Conservation (phyloP, 768 basidiomycete genomes). For the Fomitopsis pulvina region DNA sequence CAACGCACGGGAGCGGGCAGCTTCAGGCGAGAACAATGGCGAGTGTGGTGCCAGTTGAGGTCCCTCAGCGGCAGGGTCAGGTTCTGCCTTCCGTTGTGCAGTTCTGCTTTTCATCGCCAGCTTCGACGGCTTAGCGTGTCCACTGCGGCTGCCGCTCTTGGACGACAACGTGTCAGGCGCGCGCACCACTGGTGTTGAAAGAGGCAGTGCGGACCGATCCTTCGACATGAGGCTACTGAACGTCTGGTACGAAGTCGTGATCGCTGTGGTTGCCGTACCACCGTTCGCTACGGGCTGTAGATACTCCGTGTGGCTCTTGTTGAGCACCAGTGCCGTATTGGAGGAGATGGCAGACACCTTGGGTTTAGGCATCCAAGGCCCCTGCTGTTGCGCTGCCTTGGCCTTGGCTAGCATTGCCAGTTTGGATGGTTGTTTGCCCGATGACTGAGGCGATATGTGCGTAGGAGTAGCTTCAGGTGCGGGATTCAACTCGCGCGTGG, state of each 20-base stretch:
- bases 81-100: slow-evolving; percentile 39
- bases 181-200: slow-evolving; percentile 14
- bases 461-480: background rate
- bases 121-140: slow-evolving; percentile 55
- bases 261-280: slow-evolving; percentile 75
- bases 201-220: slow-evolving; percentile 17
- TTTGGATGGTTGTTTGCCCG: slow-evolving; percentile 47
- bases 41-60: slow-evolving; percentile 29
- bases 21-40: slow-evolving; percentile 52
- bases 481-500: background rate
- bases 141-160: background rate
- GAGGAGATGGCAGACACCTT: slow-evolving; percentile 15
- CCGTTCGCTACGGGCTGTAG: slow-evolving; percentile 79
- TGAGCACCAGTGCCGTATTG: slow-evolving; percentile 26
- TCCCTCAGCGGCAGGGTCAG: slow-evolving; percentile 34
- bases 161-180: slow-evolving; percentile 9
- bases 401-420: slow-evolving; percentile 68
- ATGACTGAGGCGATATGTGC: background rate
- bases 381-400: slow-evolving; percentile 43
- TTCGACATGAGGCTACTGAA: slow-evolving; percentile 48
- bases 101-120: slow-evolving; percentile 69
- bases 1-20: slow-evolving; percentile 56
- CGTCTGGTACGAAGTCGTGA: slow-evolving; percentile 76
- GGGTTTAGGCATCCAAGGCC: slow-evolving; percentile 20
- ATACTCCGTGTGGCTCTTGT: slow-evolving; percentile 57